Percentiles rank a stretch among this genome's conserved stretches.
These are phyloP conservation scores for Cynanchum wilfordii DNA, from an alignment of 257 asterid genomes.

Conservation along the genomic window DNA sequence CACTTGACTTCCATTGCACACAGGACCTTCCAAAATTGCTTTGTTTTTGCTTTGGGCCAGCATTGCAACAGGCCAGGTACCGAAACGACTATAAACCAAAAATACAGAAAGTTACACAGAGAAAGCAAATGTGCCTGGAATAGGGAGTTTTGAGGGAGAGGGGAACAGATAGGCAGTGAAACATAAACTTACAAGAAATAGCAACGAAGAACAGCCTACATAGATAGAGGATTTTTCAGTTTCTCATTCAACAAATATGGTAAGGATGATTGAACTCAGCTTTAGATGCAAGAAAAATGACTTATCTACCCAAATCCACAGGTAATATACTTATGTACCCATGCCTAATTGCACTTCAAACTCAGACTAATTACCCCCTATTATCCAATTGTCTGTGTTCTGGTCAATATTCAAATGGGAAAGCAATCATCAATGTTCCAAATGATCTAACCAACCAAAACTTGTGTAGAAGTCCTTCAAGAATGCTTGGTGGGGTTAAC, in stretches of 20 bases:
- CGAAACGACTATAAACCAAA: conserved; percentile 63
- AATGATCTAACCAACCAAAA: not conserved
- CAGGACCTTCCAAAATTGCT: conserved; percentile 83
- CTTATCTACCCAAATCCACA: not conserved
- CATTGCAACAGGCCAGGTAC: conserved; percentile 99
- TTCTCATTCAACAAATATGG: not conserved
- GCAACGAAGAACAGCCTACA: not conserved
- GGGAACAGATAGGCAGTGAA: not conserved
- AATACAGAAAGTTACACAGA: conserved; percentile 15
- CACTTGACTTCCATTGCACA: conserved; percentile 84
- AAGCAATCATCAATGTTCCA: not conserved
- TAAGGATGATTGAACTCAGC: not conserved
- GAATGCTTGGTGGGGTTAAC: not conserved
- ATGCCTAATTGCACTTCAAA: not conserved
- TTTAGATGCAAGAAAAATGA: not conserved
- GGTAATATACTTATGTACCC: not conserved
- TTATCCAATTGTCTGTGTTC: not conserved
- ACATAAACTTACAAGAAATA: not conserved
- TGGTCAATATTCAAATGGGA: not conserved
- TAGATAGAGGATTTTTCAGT: not conserved
- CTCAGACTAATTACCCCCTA: not conserved
- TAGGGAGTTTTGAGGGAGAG: not conserved
- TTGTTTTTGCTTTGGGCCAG: conserved; percentile 77
- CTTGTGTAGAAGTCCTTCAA: not conserved
- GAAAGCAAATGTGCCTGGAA: conserved; percentile 1